A percentile compares a stretch with the other conserved stretches of the same genome.
These are phyloP conservation scores for Primulina tabacum DNA, from an alignment of 257 asterid genomes.

Conservation along the genomic window DNA sequence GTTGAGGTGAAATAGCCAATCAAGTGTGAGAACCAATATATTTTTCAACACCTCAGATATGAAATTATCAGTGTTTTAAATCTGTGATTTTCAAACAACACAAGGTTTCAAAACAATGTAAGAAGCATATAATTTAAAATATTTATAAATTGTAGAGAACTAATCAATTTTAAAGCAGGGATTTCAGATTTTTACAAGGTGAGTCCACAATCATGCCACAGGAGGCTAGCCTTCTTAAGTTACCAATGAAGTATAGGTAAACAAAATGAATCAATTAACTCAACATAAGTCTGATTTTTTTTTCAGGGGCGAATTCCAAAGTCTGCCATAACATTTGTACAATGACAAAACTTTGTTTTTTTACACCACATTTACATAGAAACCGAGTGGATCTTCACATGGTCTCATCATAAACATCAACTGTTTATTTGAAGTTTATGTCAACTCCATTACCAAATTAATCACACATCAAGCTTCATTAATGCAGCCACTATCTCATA, in stretches of 20 bases:
- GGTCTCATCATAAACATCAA: background rate
- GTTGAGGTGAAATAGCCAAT: background rate
- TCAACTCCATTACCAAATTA: constrained; percentile 17
- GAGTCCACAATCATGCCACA: background rate
- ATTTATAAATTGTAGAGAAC: background rate
- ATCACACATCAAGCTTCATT: background rate
- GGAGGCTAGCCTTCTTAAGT: background rate
- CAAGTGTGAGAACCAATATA: background rate
- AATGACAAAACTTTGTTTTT: background rate
- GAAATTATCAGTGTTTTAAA: background rate
- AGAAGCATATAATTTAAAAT: too few species aligned
- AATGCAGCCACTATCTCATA: background rate
- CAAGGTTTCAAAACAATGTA: background rate
- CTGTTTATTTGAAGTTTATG: background rate
- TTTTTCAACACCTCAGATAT: background rate
- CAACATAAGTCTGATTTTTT: background rate
- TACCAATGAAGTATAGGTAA: background rate
- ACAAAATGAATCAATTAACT: background rate
- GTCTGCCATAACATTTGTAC: background rate
- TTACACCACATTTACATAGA: background rate
- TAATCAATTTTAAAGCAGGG: background rate
- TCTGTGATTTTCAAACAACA: background rate
- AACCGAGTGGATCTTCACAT: background rate
- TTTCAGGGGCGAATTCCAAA: background rate
- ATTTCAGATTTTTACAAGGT: background rate